Evolutionary conservation across 805 yeast genomes (phyloP).

Genomic region (Pichia occidentalis): DNA sequence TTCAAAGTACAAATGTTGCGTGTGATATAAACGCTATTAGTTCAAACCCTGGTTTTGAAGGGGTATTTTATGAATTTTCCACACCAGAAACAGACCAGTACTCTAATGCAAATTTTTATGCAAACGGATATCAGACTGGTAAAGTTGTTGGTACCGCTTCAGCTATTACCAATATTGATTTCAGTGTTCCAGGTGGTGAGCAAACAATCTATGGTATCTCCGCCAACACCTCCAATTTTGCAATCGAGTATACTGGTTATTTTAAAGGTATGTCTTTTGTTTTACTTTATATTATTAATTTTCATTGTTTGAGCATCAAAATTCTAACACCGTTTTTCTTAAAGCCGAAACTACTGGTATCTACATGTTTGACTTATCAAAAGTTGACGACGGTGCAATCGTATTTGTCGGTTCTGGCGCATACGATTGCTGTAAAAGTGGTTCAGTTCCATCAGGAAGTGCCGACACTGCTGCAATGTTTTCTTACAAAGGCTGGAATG

Average conservation of each 20-base stretch:
- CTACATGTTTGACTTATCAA: conserved; percentile 18
- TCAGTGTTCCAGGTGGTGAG: neutral
- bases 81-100: neutral
- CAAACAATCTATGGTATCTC: conserved; percentile 5
- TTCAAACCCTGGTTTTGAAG: too few species aligned
- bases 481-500: conserved; percentile 1
- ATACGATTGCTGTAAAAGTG: conserved; percentile 29
- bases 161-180: conserved; percentile 3
- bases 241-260: conserved; percentile 10
- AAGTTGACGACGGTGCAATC: conserved; percentile 28
- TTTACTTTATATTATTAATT: neutral
- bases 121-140: conserved; percentile 1
- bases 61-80: neutral
- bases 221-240: conserved; percentile 4
- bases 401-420: conserved; percentile 28
- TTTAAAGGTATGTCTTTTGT: conserved; percentile 8
- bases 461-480: neutral
- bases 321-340: neutral
- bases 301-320: too few species aligned
- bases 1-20: too few species aligned
- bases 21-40: too few species aligned
- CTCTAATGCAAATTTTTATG: conserved; percentile 9
- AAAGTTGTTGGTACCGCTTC: conserved; percentile 4
- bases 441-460: neutral
- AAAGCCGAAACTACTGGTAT: conserved; percentile 25